These are phyloP conservation scores for Chamaenerion angustifolium DNA, from an alignment of 345 rosid species.

Conservation along the genomic window DNA sequence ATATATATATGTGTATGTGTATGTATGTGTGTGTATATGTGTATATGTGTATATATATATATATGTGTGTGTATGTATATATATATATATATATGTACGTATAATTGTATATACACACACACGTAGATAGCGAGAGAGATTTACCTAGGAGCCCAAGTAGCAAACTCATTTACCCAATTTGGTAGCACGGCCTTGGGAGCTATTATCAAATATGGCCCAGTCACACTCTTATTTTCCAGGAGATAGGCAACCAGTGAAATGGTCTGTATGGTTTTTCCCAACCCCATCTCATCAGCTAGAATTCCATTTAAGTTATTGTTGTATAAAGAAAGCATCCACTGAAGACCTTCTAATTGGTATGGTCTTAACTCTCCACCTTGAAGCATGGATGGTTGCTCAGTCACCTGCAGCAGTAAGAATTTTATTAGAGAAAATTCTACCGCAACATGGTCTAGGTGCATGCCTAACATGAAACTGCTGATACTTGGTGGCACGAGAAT, in stretches of 20 bases:
- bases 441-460: too few species aligned
- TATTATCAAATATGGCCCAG: slow-evolving; percentile 92
- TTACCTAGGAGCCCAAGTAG: slow-evolving; percentile 86
- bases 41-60: too few species aligned
- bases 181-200: slow-evolving; percentile 99
- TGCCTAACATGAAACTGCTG: too few species aligned
- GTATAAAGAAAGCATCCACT: slow-evolving; percentile 96
- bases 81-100: too few species aligned
- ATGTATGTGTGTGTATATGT: too few species aligned
- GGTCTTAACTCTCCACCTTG: slow-evolving; percentile 86
- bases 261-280: slow-evolving; percentile 98
- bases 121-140: slow-evolving; percentile 1
- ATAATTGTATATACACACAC: too few species aligned
- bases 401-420: slow-evolving; percentile 38
- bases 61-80: too few species aligned
- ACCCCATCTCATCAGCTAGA: slow-evolving; percentile 99
- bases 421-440: neutral
- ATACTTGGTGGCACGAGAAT: too few species aligned
- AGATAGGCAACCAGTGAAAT: slow-evolving; percentile 86
- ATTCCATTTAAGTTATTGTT: slow-evolving; percentile 97
- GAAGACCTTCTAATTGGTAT: slow-evolving; percentile 97
- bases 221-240: slow-evolving; percentile 68
- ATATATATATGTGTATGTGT: too few species aligned
- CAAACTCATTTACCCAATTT: slow-evolving; percentile 89
- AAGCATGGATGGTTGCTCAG: slow-evolving; percentile 87